Evolutionary conservation across 2,329 filamentous ascomycete species (phyloP), one percentile per base, ranked within the genome.

Genomic region (Ustilaginoidea virens): DNA sequence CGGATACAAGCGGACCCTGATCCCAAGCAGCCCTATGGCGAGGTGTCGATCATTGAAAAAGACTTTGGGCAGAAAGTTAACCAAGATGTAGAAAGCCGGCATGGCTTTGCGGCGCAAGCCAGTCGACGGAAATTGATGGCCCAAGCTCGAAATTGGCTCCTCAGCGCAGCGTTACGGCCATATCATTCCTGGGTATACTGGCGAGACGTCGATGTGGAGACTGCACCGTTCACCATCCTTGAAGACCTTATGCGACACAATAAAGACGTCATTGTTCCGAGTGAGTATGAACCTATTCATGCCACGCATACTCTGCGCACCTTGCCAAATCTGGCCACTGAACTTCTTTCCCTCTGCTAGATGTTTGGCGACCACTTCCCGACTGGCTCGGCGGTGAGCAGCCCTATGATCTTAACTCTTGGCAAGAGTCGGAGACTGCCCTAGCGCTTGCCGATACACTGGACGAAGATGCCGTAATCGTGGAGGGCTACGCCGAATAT

Each of bases 161-260:
- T 98, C 32, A 94, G 85, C 45, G 87, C 90, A 23, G 87, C 90
- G 14, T 60, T 98, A 30, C 74, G 90, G 24, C 90, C 90, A 2
- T 92, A 90, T 29, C 90, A 98, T 51, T 94, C 86, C 39, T 98
- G 90, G 90, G 90, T 98, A 7, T 98, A 98, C 51, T 98, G 90
- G 90, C 75, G 90, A 54, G 90, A 98, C 58, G 90, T 93, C 15
- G 90, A 98, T 56, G 90, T 98, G 7, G 85, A 96, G 56, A 98
- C 90, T 2, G 90, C 90, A 3, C 90, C 90, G 0, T 90, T 87
- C 47, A 96, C 90, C 0, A 96, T 98, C 42, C 59, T 98, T 37
- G 90, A 98, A 50, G 90, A 98, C 57, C 60, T 98, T 31, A 98
- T 98, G 90, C 75, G 87, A 38, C 90, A 98, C 48, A 93, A 98